These are phyloP conservation scores for Sutorius eximius DNA, from an alignment of 1,284 basidiomycete species.

Conservation along the genomic window DNA sequence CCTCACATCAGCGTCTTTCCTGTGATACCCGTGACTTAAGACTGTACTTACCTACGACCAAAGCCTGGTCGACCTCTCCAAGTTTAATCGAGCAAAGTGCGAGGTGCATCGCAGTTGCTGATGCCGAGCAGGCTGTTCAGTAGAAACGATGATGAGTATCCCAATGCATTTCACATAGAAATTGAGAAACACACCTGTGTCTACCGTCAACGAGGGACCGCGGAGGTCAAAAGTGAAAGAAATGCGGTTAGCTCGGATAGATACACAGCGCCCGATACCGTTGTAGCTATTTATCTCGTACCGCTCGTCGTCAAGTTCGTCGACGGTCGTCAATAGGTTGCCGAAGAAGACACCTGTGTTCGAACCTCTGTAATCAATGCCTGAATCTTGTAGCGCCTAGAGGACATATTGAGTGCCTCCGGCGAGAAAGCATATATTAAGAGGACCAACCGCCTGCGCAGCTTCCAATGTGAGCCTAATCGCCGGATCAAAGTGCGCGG, in stretches of 20 bases:
- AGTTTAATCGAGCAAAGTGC: conserved; percentile 43
- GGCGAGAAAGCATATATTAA: not conserved
- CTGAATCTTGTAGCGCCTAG: conserved; percentile 35
- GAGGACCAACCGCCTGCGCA: conserved; percentile 26
- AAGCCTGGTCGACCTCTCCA: conserved; percentile 50
- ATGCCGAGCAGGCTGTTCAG: conserved; percentile 42
- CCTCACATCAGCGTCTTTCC: not conserved
- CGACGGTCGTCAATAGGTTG: conserved; percentile 28
- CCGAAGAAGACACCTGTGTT: conserved; percentile 36
- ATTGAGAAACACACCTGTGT: conserved; percentile 38
- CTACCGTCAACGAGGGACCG: conserved; percentile 47
- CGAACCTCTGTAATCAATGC: conserved; percentile 35
- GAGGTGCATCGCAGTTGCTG: conserved; percentile 47
- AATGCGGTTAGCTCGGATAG: conserved; percentile 43
- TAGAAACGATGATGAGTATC: not conserved
- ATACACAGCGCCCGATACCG: conserved; percentile 31
- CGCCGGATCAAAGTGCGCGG: conserved; percentile 27
- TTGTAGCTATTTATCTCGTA: conserved; percentile 28
- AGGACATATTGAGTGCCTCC: not conserved
- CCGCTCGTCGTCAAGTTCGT: conserved; percentile 32
- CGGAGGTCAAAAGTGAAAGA: conserved; percentile 50
- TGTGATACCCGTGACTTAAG: not conserved
- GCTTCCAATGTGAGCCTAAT: conserved; percentile 24
- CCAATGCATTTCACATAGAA: not conserved
- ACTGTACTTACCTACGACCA: conserved; percentile 36